Evolutionary conservation across 2,329 filamentous ascomycete genomes (phyloP).

Genomic region (Amauroascus niger): DNA sequence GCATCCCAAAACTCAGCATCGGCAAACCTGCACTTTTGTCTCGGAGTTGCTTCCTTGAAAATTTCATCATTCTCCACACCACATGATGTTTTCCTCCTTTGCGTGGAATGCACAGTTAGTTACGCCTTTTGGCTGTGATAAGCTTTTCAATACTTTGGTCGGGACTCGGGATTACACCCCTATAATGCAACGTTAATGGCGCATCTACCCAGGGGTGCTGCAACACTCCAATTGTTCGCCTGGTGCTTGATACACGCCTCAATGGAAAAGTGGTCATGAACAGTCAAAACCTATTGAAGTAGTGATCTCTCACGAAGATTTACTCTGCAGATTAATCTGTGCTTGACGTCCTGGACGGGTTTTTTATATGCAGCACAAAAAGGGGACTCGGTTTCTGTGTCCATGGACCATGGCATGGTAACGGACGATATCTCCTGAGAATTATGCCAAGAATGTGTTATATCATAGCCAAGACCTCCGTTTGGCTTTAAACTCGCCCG

Average conservation of each 20-base stretch:
- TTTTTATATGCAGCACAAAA: too few species aligned
- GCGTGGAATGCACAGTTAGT: neutral
- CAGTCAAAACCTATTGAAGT: too few species aligned
- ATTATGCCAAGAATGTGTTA: neutral
- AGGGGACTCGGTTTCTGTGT: too few species aligned
- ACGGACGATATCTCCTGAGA: too few species aligned
- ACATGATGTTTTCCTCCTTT: neutral
- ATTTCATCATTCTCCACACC: neutral
- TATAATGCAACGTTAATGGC: constrained; percentile 1
- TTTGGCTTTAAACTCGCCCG: neutral
- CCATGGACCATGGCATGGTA: too few species aligned
- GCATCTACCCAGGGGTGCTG: too few species aligned
- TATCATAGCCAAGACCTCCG: neutral
- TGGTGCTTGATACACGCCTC: too few species aligned
- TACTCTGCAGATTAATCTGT: too few species aligned
- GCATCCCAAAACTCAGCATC: neutral
- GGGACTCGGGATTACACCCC: neutral
- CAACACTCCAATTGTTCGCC: too few species aligned
- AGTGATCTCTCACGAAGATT: too few species aligned
- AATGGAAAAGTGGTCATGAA: too few species aligned
- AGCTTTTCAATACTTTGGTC: neutral
- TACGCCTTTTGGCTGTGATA: neutral
- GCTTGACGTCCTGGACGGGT: too few species aligned
- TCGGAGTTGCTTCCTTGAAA: neutral
- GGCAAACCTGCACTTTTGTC: neutral